phyloP scores from a whole-genome alignment of 352 stramenopile species.

The Phytophthora quininea region DNA sequence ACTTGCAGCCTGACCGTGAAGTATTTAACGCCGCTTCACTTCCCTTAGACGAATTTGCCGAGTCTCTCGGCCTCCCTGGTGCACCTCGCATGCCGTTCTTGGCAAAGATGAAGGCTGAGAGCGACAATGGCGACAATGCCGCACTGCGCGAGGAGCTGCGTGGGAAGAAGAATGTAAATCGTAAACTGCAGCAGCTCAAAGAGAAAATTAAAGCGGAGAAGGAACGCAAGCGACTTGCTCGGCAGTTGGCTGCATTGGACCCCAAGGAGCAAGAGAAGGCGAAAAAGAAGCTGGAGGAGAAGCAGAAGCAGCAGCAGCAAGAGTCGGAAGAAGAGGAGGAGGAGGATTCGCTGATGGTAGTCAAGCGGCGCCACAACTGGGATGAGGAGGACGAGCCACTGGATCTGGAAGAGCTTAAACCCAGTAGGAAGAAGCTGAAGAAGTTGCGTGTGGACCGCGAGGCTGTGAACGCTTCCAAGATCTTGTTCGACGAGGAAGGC shows the following conservation, averaged over 20 bases:
- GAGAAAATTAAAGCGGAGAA: conserved; percentile 98
- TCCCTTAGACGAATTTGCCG: conserved; percentile 92
- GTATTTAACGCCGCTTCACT: conserved; percentile 94
- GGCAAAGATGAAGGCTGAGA: conserved; percentile 72
- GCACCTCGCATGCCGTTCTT: conserved; percentile 94
- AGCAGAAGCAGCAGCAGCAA: conserved; percentile 35
- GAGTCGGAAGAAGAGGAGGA: conserved; percentile 57
- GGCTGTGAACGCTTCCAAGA: conserved; percentile 74
- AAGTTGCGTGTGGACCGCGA: conserved; percentile 83
- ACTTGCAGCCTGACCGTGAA: conserved; percentile 95
- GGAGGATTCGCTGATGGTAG: conserved; percentile 91
- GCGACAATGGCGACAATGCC: conserved; percentile 64
- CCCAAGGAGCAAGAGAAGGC: conserved; percentile 38
- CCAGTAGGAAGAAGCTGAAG: conserved; percentile 88
- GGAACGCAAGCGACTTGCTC: conserved; percentile 91
- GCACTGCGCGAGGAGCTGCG: conserved; percentile 87
- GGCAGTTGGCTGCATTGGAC: conserved; percentile 58
- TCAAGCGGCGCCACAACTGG: conserved; percentile 92
- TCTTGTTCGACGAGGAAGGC: conserved; percentile 96
- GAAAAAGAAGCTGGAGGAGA: conserved; percentile 38
- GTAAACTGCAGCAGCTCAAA: conserved; percentile 97
- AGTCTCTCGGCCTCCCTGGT: conserved; percentile 93
- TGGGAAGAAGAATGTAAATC: conserved; percentile 97
- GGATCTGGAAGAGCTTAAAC: conserved; percentile 56
- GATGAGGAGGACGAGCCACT: conserved; percentile 58